These are phyloP conservation scores for Amanita pallidorosea DNA, from an alignment of 768 basidiomycete species.

Conservation along the genomic window DNA sequence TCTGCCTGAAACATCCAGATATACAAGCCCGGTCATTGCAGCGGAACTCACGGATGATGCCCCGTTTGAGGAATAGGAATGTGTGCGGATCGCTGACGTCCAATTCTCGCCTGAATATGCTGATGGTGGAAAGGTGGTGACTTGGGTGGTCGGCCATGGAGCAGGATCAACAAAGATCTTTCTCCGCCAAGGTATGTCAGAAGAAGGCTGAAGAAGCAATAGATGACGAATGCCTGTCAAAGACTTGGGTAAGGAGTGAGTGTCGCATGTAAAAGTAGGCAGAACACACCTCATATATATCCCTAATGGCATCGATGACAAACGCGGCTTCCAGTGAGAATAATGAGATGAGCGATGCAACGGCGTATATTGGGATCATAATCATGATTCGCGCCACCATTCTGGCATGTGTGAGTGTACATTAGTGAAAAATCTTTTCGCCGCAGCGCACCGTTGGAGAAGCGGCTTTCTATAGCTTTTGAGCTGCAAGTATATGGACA, in stretches of 20 bases:
- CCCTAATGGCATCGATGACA: slow-evolving; percentile 89
- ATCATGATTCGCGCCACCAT: slow-evolving; percentile 94
- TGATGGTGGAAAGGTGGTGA: slow-evolving; percentile 80
- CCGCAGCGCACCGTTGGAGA: slow-evolving; percentile 51
- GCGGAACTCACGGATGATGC: slow-evolving; percentile 67
- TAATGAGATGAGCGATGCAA: slow-evolving; percentile 85
- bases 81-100: slow-evolving; percentile 94
- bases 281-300: slow-evolving; percentile 82
- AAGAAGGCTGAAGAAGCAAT: slow-evolving; percentile 81
- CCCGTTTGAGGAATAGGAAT: slow-evolving; percentile 88
- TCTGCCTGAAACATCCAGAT: slow-evolving; percentile 36
- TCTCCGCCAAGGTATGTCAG: slow-evolving; percentile 87
- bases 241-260: not conserved
- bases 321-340: slow-evolving; percentile 94
- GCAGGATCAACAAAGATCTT: slow-evolving; percentile 79
- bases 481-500: slow-evolving; percentile 72
- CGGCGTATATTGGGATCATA: slow-evolving; percentile 91
- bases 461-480: slow-evolving; percentile 80
- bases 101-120: slow-evolving; percentile 72
- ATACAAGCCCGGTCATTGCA: not conserved
- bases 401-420: slow-evolving; percentile 23
- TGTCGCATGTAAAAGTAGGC: not conserved
- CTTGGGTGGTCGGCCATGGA: slow-evolving; percentile 88
- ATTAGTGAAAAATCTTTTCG: not conserved
- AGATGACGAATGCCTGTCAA: slow-evolving; percentile 84